Evolutionary conservation across 2,329 filamentous ascomycete genomes (phyloP).

Genomic region (Tolypocladium capitatum): DNA sequence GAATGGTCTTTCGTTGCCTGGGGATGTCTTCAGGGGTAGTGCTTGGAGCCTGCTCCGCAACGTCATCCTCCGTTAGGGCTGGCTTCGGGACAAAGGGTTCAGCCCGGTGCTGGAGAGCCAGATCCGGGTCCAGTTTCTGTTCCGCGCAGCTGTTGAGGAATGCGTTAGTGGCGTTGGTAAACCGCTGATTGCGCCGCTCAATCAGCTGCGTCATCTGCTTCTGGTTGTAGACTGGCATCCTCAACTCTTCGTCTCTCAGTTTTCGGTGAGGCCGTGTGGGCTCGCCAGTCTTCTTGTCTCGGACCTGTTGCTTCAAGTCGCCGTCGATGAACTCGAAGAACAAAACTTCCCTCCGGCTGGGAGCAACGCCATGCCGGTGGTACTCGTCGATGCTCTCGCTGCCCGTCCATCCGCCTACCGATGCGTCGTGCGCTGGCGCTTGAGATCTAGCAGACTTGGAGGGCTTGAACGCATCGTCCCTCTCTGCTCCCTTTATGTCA

Average conservation of each 20-base stretch:
- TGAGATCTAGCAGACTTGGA: constrained; percentile 33
- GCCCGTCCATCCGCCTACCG: constrained; percentile 43
- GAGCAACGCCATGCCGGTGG: constrained; percentile 2
- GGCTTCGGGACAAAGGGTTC: constrained; percentile 50
- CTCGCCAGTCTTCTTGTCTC: constrained; percentile 59
- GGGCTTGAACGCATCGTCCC: constrained; percentile 48
- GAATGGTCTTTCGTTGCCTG: constrained; percentile 62
- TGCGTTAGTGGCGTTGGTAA: constrained; percentile 58
- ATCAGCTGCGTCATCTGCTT: constrained; percentile 84
- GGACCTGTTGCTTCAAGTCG: constrained; percentile 71
- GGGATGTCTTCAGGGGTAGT: constrained; percentile 61
- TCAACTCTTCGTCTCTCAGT: constrained; percentile 65
- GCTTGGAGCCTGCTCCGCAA: constrained; percentile 19
- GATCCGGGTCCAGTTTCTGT: constrained; percentile 52
- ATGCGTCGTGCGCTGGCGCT: constrained; percentile 38
- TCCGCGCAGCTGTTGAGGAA: constrained; percentile 65
- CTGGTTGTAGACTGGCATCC: constrained; percentile 85
- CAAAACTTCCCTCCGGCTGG: constrained; percentile 51
- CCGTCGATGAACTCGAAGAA: constrained; percentile 90
- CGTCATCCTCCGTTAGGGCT: constrained; percentile 24
- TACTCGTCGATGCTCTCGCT: constrained; percentile 25
- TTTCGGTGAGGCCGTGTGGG: constrained; percentile 53
- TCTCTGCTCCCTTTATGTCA: constrained; percentile 56
- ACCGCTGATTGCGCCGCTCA: constrained; percentile 78
- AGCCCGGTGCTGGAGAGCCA: constrained; percentile 45